Evolutionary conservation across 192 early-diverging fungal species (phyloP).

Genomic region (Podila horticola): DNA sequence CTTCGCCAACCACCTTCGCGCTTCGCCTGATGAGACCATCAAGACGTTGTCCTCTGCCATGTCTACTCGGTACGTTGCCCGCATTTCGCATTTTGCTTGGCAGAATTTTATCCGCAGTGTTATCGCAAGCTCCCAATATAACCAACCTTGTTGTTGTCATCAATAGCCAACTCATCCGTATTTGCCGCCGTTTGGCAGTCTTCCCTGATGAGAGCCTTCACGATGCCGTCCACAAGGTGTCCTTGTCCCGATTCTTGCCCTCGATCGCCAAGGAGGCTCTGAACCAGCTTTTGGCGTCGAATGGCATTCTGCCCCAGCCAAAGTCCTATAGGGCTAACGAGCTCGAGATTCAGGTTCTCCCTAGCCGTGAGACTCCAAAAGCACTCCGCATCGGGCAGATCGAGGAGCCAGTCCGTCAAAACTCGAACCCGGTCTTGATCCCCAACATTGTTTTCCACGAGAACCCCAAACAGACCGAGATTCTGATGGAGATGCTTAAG

Average conservation of each 20-base stretch:
- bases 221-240: conserved; percentile 69
- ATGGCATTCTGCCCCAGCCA: conserved; percentile 60
- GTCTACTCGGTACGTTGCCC: conserved; percentile 65
- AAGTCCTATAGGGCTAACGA: conserved; percentile 39
- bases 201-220: conserved; percentile 74
- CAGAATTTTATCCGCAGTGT: not conserved
- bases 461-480: conserved; percentile 76
- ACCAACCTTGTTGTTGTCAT: not conserved
- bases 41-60: conserved; percentile 66
- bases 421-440: conserved; percentile 71
- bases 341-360: conserved; percentile 63
- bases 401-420: conserved; percentile 55
- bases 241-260: conserved; percentile 81
- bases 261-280: conserved; percentile 69
- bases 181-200: conserved; percentile 69
- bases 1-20: conserved; percentile 69
- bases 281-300: conserved; percentile 65
- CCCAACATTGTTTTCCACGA: conserved; percentile 77
- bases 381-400: conserved; percentile 65
- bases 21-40: conserved; percentile 67
- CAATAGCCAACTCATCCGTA: conserved; percentile 75
- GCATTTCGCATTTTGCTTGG: not conserved
- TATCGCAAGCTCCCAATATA: not conserved
- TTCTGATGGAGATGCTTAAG: conserved; percentile 81
- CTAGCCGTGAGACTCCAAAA: conserved; percentile 57